Conservation (phyloP, 1,284 basidiomycete species). For the Taiwanofungus camphoratus region DNA sequence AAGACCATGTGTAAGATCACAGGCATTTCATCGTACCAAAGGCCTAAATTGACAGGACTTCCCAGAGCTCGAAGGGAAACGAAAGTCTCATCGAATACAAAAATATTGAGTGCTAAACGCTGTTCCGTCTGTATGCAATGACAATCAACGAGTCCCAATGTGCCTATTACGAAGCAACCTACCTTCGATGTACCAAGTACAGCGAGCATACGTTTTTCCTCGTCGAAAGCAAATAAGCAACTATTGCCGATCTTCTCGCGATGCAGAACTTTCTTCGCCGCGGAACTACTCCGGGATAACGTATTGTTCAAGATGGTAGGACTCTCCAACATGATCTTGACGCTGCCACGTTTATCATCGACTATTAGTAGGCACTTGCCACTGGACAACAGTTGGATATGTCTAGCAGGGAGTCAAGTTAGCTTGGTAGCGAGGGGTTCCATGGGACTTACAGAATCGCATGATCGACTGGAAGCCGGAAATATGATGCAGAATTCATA, state of each 20-base stretch:
- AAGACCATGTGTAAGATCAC: constrained; percentile 34
- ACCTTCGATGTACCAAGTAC: constrained; percentile 39
- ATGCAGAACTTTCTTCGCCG: constrained; percentile 29
- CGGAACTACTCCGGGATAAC: constrained; percentile 16
- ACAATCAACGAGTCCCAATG: not conserved
- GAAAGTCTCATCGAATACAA: constrained; percentile 41
- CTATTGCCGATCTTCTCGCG: constrained; percentile 40
- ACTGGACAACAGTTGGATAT: constrained; percentile 31
- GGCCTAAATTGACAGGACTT: constrained; percentile 32
- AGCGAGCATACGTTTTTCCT: constrained; percentile 39
- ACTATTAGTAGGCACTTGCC: constrained; percentile 38
- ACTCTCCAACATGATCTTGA: constrained; percentile 36
- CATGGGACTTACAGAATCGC: constrained; percentile 30
- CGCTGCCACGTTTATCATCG: constrained; percentile 27
- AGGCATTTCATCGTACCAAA: constrained; percentile 36
- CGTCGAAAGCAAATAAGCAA: constrained; percentile 43
- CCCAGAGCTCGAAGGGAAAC: constrained; percentile 32
- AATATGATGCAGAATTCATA: constrained; percentile 18
- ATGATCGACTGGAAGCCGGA: constrained; percentile 30
- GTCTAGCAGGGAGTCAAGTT: constrained; percentile 24
- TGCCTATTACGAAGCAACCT: constrained; percentile 3
- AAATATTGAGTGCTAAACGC: constrained; percentile 37
- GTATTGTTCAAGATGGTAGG: constrained; percentile 28
- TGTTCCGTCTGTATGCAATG: not conserved
- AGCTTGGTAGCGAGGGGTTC: not conserved